Evolutionary conservation across 768 basidiomycete genomes (phyloP).

Genomic region (Pisolithus microcarpus): DNA sequence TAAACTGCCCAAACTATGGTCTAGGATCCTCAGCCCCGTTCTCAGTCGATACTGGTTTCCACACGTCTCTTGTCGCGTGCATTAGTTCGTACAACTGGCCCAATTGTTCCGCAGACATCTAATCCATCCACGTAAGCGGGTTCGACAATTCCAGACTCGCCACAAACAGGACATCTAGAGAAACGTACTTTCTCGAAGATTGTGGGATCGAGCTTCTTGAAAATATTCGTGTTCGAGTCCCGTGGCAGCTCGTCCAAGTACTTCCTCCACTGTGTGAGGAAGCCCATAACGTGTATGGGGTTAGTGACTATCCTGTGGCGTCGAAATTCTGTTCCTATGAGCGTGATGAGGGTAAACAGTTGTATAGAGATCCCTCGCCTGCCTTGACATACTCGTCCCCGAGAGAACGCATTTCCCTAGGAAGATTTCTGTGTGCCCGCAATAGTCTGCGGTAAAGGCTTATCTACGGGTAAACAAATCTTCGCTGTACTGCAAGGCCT

Average conservation of each 20-base stretch:
- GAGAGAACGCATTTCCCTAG: conserved; percentile 72
- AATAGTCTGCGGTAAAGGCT: conserved; percentile 80
- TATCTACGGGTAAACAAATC: background rate
- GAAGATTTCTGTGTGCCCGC: conserved; percentile 68
- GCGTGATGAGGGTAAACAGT: background rate
- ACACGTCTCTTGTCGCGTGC: conserved; percentile 83
- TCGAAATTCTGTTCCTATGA: conserved; percentile 63
- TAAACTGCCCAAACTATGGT: background rate
- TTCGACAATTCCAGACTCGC: background rate
- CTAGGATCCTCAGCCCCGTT: background rate
- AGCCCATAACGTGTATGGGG: conserved; percentile 88
- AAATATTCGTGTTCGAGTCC: conserved; percentile 34
- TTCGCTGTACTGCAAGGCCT: background rate
- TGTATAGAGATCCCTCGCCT: conserved; percentile 35
- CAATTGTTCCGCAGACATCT: conserved; percentile 89
- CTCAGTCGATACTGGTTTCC: conserved; percentile 47
- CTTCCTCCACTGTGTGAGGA: conserved; percentile 90
- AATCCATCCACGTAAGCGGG: background rate
- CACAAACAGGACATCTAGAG: background rate
- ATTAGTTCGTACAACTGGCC: conserved; percentile 93
- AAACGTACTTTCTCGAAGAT: conserved; percentile 64
- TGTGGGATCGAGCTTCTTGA: conserved; percentile 63
- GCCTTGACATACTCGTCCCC: conserved; percentile 84
- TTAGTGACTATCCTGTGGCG: conserved; percentile 74
- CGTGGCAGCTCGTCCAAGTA: conserved; percentile 72